Base-by-base conservation (phyloP, 257 asterid genomes). In the Asclepias syriaca region DNA sequence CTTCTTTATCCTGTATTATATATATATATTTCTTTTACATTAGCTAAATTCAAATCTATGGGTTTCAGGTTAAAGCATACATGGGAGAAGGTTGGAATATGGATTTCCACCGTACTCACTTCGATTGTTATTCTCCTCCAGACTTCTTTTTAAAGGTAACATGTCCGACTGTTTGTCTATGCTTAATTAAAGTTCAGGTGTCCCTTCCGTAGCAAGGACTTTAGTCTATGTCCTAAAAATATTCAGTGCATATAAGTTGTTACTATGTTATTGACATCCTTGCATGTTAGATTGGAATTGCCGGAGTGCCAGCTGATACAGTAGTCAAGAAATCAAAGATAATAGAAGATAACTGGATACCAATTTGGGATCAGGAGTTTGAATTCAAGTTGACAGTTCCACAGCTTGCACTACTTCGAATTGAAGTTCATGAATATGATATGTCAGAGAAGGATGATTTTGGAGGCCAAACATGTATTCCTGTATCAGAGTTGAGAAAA, bases 401-500 rank as follows among this genome's bases (percentile, higher is more conserved):
- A 15, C 87, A 91, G 79, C 64, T 91, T 39, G 97, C 96, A 57
- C 76, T 91, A 75, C 88, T 91, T 37, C 88, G 97, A 37, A 65
- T 91, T 6, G 96, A 91, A 81, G 95, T 91, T 21, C 96, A 86
- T n/a, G 97, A 91, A 70, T 89, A 85, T 22, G 97, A 91, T 63
- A 69, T 83, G 72, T 73, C 95, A 0, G 97, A 79, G 74, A 86
- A 85, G 68, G 97, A 91, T 74, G 97, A 91, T 79, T 91, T 91
- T 70, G 97, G 91, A 13, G 97, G 97, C 19, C 97, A 91, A 80
- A 91, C 95, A 66, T 89, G 93, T 78, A 84, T 91, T 75, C 96
- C 97, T 14, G 84, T 91, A 57, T 89, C 87, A 1, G 97, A 91
- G 83, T 49, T 91, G 75, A 87, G 82, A 75, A 65, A 85, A 18